Percentiles rank a stretch among this genome's conserved stretches.
phyloP scores from a whole-genome alignment of 495 filamentous ascomycete genomes.

The Endocarpon pusillum region DNA sequence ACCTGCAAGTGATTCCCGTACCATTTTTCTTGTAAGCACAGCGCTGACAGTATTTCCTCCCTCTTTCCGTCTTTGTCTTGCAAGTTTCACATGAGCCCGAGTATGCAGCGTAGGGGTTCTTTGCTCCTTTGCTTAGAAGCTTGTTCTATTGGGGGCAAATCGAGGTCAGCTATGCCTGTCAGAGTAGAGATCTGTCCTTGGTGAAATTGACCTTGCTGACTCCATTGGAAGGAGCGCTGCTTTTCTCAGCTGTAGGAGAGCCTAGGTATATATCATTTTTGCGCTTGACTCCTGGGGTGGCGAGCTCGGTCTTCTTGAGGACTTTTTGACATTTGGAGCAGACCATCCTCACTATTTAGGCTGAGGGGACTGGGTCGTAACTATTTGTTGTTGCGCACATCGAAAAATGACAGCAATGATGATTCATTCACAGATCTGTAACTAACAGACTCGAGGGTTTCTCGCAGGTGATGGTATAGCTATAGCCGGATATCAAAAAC shows the following conservation, averaged over 20 bases:
- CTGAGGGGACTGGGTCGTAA: too few species aligned
- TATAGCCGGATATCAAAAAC: too few species aligned
- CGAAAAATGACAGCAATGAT: too few species aligned
- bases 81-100: constrained; percentile 41
- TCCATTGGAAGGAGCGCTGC: constrained; percentile 26
- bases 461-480: too few species aligned
- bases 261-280: constrained; percentile 59
- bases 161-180: too few species aligned
- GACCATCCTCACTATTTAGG: constrained; percentile 34
- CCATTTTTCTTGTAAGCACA: constrained; percentile 52
- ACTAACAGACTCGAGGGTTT: too few species aligned
- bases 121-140: constrained; percentile 46
- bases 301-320: constrained; percentile 42
- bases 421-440: too few species aligned
- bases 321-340: constrained; percentile 51
- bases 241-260: constrained; percentile 22
- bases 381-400: too few species aligned
- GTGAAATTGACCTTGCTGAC: constrained; percentile 31
- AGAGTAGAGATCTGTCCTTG: too few species aligned
- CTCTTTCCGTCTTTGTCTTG: constrained; percentile 48
- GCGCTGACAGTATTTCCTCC: constrained; percentile 42
- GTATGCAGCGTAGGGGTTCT: constrained; percentile 56
- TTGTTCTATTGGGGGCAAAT: too few species aligned
- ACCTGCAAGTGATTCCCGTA: constrained; percentile 19
- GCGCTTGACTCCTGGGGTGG: constrained; percentile 52